Conservation (phyloP, 345 rosid species). For the Eucalyptus sp. region DNA sequence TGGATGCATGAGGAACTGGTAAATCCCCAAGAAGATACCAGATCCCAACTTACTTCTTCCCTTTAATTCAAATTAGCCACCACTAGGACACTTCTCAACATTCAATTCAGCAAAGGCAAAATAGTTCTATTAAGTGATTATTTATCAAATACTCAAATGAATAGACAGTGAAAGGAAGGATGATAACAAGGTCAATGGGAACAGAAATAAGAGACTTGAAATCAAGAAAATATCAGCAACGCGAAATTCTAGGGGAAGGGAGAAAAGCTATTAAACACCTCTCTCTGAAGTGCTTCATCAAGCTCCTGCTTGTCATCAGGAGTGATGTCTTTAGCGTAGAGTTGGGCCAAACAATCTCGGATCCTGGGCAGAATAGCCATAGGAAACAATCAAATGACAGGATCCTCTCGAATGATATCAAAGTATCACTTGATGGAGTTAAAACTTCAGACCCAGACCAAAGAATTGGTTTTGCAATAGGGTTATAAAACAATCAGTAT, state of each 20-base stretch:
- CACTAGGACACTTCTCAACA: background rate
- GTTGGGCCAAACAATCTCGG: constrained; percentile 73
- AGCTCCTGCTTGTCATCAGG: constrained; percentile 99
- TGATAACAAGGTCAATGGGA: background rate
- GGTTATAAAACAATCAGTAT: background rate
- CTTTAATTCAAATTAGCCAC: background rate
- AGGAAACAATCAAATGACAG: background rate
- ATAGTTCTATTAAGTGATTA: background rate
- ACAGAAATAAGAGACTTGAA: background rate
- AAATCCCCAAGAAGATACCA: background rate
- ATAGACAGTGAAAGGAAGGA: background rate
- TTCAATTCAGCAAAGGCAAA: background rate
- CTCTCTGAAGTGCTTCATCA: constrained; percentile 91
- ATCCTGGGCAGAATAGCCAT: constrained; percentile 36
- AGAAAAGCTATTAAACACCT: constrained; percentile 22
- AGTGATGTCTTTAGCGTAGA: constrained; percentile 90
- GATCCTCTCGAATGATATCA: background rate
- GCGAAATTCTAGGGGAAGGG: background rate
- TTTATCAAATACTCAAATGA: background rate
- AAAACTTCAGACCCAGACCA: background rate
- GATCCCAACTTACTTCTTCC: background rate
- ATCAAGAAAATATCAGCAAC: background rate
- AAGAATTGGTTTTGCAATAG: background rate
- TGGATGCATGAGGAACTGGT: background rate
- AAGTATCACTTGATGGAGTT: background rate